Conservation (phyloP, 805 yeast genomes). For the Lachancea lanzarotensis region DNA sequence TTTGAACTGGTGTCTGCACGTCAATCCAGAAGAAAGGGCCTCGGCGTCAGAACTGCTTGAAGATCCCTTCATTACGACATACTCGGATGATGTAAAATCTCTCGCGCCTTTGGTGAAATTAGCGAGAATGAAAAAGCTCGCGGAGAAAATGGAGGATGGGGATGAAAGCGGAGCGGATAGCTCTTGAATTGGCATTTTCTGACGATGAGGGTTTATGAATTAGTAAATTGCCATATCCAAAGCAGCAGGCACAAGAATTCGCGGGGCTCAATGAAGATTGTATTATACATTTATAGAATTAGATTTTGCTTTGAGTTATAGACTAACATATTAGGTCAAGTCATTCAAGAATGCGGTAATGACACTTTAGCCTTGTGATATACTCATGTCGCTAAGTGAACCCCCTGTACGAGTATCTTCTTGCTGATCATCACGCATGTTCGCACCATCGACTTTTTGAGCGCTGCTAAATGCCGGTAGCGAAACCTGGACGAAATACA, state of each 20-base stretch:
- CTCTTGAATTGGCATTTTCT: neutral
- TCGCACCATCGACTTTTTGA: neutral
- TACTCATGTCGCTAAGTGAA: conserved; percentile 19
- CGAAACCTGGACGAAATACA: conserved; percentile 70
- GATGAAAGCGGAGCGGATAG: conserved; percentile 15
- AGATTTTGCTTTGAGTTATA: neutral
- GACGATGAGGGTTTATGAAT: neutral
- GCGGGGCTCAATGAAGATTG: neutral
- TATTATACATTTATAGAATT: conserved; percentile 6
- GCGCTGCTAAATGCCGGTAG: conserved; percentile 13
- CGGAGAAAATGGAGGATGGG: conserved; percentile 33
- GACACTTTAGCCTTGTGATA: conserved; percentile 13
- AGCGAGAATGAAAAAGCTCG: conserved; percentile 60
- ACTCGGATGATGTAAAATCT: conserved; percentile 52
- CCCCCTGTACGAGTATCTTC: neutral
- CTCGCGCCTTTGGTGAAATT: conserved; percentile 69
- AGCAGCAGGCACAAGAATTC: neutral
- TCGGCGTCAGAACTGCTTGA: conserved; percentile 65
- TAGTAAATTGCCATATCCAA: neutral
- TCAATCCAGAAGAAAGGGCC: conserved; percentile 74
- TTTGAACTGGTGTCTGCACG: conserved; percentile 71
- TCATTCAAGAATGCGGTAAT: neutral
- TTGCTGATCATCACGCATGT: neutral
- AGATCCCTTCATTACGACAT: conserved; percentile 54
- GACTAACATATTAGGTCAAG: neutral